Evolutionary conservation across 768 basidiomycete genomes (phyloP), one percentile per base, ranked within the genome.

Genomic region (Tulasnella sp.): DNA sequence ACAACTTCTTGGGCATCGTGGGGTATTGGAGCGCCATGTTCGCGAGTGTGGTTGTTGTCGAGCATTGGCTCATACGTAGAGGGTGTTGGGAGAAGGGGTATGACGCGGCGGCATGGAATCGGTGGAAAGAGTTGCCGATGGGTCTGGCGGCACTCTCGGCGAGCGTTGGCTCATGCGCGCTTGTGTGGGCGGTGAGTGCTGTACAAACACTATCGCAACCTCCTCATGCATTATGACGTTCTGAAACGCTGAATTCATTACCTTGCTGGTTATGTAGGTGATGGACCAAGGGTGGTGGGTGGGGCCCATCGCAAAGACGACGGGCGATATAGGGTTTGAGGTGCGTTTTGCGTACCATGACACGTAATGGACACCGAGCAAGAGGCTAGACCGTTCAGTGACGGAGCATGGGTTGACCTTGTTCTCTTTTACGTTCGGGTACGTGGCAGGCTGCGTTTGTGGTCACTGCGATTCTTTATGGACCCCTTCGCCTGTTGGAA

Each of bases 271-370:
- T n/a, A n/a, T 87, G 4, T 80, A 83, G 4, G 80, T 74, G 51
- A 89, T 89, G 80, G 72, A 78, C 59, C 85, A 90, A 65, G 78
- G 73, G 12, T 87, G 81, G 80, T 88, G 79, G 66, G 69, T 71
- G 2, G 87, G 87, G 0, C 85, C 85, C 0, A 80, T 88, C 19
- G 85, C 84, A 2, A 64, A 66, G 34, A 71, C 65, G 7, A 74
- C 82, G 10, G 87, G 87, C 2, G 87, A 89, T 68, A 80, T 89
- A 53, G 87, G 84, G 2, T 77, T 89, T 41, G 74, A 84, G 43
- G 43, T 55, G 43, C 38, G 41, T 24, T 10, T 22, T 22, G 21
- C 10, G 24, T 60, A 49, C 48, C 10, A 10, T 22, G 11, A 19
- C 41, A 43, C 41, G 19, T 19, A 19, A 43, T n/a, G n/a, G n/a